These are phyloP conservation scores for Byssothecium circinans DNA, from an alignment of 2,329 filamentous ascomycete species.

Conservation along the genomic window DNA sequence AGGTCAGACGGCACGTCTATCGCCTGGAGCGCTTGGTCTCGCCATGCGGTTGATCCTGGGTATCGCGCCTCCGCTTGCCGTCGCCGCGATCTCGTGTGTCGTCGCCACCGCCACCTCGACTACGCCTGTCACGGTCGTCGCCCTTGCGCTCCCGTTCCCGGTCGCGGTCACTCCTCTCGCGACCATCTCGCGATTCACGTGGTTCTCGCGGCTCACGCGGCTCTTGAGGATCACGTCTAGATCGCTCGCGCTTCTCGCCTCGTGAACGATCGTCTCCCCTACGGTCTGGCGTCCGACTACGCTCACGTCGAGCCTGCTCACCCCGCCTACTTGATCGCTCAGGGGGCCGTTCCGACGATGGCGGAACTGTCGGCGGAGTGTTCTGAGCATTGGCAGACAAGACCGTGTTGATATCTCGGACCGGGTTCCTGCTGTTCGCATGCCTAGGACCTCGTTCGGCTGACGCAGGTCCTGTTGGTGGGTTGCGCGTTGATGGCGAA, in stretches of 20 bases:
- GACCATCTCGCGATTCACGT: constrained; percentile 15
- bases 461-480: constrained; percentile 39
- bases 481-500: constrained; percentile 31
- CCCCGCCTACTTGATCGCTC: constrained; percentile 10
- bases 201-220: constrained; percentile 9
- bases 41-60: constrained; percentile 7
- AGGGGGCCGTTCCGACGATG: constrained; percentile 19
- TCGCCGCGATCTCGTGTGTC: constrained; percentile 3
- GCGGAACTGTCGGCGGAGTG: constrained; percentile 13
- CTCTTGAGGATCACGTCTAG: constrained; percentile 9
- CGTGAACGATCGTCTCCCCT: constrained; percentile 16
- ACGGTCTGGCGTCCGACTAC: constrained; percentile 11
- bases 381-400: constrained; percentile 27
- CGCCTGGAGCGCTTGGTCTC: constrained; percentile 8
- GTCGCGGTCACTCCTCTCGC: constrained; percentile 12
- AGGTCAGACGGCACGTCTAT: background rate
- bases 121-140: constrained; percentile 6
- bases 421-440: constrained; percentile 21
- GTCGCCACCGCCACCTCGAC: background rate
- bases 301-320: constrained; percentile 16
- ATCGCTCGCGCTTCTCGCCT: constrained; percentile 25
- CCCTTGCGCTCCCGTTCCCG: constrained; percentile 2
- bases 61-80: constrained; percentile 8
- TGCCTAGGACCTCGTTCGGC: constrained; percentile 30
- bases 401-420: constrained; percentile 35